These are phyloP conservation scores for Trametes sp. DNA, from an alignment of 1,284 basidiomycete species.

Conservation along the genomic window DNA sequence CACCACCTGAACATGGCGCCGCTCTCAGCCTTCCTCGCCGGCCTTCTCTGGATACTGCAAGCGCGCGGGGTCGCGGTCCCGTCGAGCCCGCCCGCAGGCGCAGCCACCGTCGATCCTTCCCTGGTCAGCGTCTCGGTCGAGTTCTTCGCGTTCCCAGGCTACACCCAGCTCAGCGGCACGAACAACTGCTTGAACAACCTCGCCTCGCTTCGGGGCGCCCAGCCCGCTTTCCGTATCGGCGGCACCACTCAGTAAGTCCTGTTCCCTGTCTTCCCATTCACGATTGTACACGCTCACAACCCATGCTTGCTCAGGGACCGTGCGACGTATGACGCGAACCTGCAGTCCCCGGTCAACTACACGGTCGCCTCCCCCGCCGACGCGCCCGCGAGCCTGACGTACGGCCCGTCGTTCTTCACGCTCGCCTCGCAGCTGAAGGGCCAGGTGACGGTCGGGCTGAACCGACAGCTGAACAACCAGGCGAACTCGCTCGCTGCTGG, in stretches of 20 bases:
- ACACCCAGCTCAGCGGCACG: slow-evolving; percentile 46
- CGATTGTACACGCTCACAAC: not conserved
- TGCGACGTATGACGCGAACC: slow-evolving; percentile 47
- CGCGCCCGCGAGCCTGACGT: slow-evolving; percentile 49
- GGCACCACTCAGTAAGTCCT: slow-evolving; percentile 51
- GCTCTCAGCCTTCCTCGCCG: slow-evolving; percentile 11
- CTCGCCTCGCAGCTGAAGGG: slow-evolving; percentile 46
- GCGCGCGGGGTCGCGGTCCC: slow-evolving; percentile 40
- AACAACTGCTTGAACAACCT: slow-evolving; percentile 48
- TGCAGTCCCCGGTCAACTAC: slow-evolving; percentile 48
- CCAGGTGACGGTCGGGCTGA: slow-evolving; percentile 50
- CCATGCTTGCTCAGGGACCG: slow-evolving; percentile 42
- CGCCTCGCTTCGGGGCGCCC: slow-evolving; percentile 44
- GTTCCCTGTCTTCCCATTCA: too few relatives aligned
- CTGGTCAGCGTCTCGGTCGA: slow-evolving; percentile 49
- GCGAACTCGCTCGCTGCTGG: slow-evolving; percentile 48
- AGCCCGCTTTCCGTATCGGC: slow-evolving; percentile 50
- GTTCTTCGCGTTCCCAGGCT: slow-evolving; percentile 53
- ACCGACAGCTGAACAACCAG: slow-evolving; percentile 50
- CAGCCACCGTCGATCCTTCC: slow-evolving; percentile 44
- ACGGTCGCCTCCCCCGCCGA: slow-evolving; percentile 48
- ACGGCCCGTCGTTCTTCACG: slow-evolving; percentile 50
- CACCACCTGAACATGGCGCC: slow-evolving; percentile 13
- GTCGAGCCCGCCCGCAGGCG: slow-evolving; percentile 39
- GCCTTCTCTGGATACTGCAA: slow-evolving; percentile 12